These are phyloP conservation scores for Ophiocordyceps camponoti-saundersi DNA, from an alignment of 2,329 filamentous ascomycete genomes.

Conservation along the genomic window DNA sequence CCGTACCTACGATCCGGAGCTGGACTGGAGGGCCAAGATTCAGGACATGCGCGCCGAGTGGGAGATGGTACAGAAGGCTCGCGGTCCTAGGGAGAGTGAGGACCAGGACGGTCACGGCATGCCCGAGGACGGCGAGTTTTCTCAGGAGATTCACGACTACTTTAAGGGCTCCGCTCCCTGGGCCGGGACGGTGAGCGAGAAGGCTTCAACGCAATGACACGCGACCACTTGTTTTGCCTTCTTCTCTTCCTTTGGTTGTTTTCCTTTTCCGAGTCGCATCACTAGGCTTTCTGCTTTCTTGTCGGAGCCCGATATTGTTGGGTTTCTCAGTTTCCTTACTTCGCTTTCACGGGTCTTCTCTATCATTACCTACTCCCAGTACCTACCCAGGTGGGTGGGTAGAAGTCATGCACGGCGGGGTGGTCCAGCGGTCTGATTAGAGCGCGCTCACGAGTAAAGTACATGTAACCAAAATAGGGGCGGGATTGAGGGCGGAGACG, in stretches of 20 bases:
- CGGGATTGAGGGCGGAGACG: too few relatives aligned
- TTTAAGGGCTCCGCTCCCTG: slow-evolving; percentile 23
- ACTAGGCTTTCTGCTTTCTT: too few relatives aligned
- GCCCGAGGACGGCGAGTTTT: slow-evolving; percentile 31
- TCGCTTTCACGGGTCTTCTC: neutral
- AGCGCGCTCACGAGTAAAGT: too few relatives aligned
- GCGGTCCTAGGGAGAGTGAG: slow-evolving; percentile 25
- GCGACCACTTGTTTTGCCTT: neutral
- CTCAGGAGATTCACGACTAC: slow-evolving; percentile 35
- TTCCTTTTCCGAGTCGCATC: neutral
- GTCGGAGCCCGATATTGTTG: too few relatives aligned
- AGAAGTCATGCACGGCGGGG: too few relatives aligned
- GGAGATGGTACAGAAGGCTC: slow-evolving; percentile 31
- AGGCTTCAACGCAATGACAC: slow-evolving; percentile 3
- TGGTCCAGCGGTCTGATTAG: too few relatives aligned
- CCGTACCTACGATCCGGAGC: slow-evolving; percentile 68
- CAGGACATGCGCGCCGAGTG: slow-evolving; percentile 59
- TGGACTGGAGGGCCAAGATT: slow-evolving; percentile 73
- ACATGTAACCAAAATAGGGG: too few relatives aligned
- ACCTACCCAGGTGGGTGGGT: too few relatives aligned
- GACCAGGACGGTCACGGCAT: slow-evolving; percentile 14
- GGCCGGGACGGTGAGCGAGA: slow-evolving; percentile 12
- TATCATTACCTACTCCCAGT: too few relatives aligned
- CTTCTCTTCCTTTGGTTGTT: neutral
- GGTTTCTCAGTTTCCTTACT: neutral